These are phyloP conservation scores for Ramaria rubella DNA, from an alignment of 768 basidiomycete species.

Conservation along the genomic window DNA sequence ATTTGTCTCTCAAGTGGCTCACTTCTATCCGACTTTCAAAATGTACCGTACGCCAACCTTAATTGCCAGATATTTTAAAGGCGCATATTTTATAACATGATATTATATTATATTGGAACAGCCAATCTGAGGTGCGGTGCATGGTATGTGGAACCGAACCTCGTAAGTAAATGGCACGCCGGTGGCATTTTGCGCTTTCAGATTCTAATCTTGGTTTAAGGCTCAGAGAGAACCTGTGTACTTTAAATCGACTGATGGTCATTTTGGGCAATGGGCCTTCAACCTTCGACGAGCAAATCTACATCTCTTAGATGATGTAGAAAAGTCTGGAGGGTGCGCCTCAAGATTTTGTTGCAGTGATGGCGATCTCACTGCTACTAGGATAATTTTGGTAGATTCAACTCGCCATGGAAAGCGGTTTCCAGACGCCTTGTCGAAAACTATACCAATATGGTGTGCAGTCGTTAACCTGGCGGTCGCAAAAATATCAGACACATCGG, in stretches of 20 bases:
- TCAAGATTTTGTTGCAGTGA: not conserved
- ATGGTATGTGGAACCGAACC: slow-evolving; percentile 79
- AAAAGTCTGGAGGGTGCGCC: slow-evolving; percentile 52
- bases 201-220: slow-evolving; percentile 14
- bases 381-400: slow-evolving; percentile 84
- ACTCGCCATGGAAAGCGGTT: slow-evolving; percentile 90
- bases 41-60: slow-evolving; percentile 50
- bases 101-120: slow-evolving; percentile 21
- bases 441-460: slow-evolving; percentile 91
- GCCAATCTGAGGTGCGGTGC: slow-evolving; percentile 92
- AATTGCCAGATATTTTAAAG: slow-evolving; percentile 1
- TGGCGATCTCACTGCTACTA: slow-evolving; percentile 23
- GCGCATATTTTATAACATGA: not conserved
- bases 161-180: slow-evolving; percentile 34
- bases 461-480: slow-evolving; percentile 67
- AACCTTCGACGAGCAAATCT: slow-evolving; percentile 80
- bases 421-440: slow-evolving; percentile 91
- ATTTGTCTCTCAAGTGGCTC: slow-evolving; percentile 56
- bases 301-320: slow-evolving; percentile 58
- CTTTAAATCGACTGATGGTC: slow-evolving; percentile 92
- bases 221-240: slow-evolving; percentile 42
- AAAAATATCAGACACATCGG: slow-evolving; percentile 18
- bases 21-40: slow-evolving; percentile 43
- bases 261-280: slow-evolving; percentile 79
- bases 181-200: slow-evolving; percentile 13